Percentiles rank a stretch among this genome's conserved stretches.
Conservation (phyloP, 1,284 basidiomycete species). For the Boletus semigastroideus region DNA sequence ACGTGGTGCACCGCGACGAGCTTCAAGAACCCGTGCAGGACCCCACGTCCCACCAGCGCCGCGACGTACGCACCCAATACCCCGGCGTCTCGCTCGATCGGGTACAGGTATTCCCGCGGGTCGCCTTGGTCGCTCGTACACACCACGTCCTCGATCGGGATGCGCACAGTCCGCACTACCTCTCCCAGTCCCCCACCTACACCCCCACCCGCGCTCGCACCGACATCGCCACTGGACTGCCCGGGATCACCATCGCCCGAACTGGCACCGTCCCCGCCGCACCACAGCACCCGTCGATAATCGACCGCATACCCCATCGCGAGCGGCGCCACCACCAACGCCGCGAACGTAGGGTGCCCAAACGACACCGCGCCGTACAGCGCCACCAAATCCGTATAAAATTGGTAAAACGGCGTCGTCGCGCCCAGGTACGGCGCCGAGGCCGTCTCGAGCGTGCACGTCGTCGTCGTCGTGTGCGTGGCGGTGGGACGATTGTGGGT, state of each 20-base stretch:
- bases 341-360: conserved; percentile 74
- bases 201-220: neutral
- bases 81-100: conserved; percentile 66
- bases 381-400: conserved; percentile 89
- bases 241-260: conserved; percentile 20
- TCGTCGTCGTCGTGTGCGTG: neutral
- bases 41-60: conserved; percentile 38
- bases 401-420: conserved; percentile 85
- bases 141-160: conserved; percentile 38
- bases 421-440: conserved; percentile 63
- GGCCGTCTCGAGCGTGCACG: conserved; percentile 52
- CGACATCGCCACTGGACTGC: no score
- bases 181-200: conserved; percentile 16
- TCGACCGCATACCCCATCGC: conserved; percentile 75
- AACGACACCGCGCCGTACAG: conserved; percentile 93
- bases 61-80: conserved; percentile 64
- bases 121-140: conserved; percentile 27
- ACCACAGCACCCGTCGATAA: conserved; percentile 84
- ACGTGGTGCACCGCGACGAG: conserved; percentile 81
- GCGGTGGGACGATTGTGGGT: neutral
- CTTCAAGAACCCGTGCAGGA: conserved; percentile 59
- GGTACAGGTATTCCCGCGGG: conserved; percentile 66
- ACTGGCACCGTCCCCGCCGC: conserved; percentile 56
- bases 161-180: conserved; percentile 58
- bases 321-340: conserved; percentile 76